A percentile compares a stretch with the other conserved stretches of the same genome.
Conservation (phyloP, 257 asterid genomes). For the Nicotiana sylvestris region DNA sequence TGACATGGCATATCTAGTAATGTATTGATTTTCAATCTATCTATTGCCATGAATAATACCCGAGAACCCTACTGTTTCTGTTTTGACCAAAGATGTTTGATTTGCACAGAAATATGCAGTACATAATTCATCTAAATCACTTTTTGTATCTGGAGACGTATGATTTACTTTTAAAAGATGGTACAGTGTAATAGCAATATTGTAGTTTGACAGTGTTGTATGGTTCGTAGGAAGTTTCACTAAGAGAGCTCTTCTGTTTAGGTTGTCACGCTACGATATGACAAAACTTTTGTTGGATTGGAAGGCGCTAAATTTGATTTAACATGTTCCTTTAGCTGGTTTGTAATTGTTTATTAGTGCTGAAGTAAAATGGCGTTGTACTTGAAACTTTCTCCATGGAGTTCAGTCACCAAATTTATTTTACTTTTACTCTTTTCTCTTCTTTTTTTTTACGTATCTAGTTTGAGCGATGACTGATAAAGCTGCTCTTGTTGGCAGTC, state of each 20-base stretch:
- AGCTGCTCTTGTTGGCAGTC: constrained; percentile 41
- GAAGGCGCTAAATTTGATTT: neutral
- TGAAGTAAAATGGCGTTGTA: neutral
- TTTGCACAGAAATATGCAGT: neutral
- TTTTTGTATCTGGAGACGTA: neutral
- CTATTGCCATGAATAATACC: neutral
- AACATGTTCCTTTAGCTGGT: neutral
- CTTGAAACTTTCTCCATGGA: neutral
- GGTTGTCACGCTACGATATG: neutral
- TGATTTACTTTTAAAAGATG: neutral
- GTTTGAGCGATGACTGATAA: neutral
- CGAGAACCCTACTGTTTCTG: neutral
- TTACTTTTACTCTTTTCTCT: neutral
- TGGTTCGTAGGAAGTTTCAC: neutral
- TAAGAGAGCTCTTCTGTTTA: neutral
- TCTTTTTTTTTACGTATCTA: neutral
- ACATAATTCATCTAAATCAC: neutral
- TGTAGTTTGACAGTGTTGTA: neutral
- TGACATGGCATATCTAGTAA: neutral
- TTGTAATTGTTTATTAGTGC: neutral
- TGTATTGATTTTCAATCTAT: neutral
- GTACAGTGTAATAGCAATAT: neutral
- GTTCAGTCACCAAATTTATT: too few species aligned
- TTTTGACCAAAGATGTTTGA: neutral
- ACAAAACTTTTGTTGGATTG: neutral